These are phyloP conservation scores for Ceratobasidium sp. DNA, from an alignment of 1,284 basidiomycete genomes.

Conservation along the genomic window DNA sequence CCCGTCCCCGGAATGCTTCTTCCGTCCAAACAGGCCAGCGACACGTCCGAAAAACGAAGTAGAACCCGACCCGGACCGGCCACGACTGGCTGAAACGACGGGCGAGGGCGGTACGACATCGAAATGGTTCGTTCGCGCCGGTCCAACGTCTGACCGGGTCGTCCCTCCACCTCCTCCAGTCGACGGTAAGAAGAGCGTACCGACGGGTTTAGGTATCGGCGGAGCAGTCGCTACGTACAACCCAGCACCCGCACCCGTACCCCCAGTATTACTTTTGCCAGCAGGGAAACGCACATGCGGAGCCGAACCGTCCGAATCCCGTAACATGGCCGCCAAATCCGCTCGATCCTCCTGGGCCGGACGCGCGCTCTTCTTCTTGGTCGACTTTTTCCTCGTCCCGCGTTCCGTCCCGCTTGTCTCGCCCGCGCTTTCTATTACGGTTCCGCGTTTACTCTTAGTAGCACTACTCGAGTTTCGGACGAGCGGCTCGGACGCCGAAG, in stretches of 20 bases:
- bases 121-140: constrained; percentile 26
- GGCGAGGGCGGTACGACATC: constrained; percentile 29
- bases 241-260: background rate
- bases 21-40: constrained; percentile 42
- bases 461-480: background rate
- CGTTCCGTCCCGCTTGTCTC: constrained; percentile 24
- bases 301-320: constrained; percentile 25
- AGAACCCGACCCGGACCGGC: constrained; percentile 30
- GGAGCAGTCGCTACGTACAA: constrained; percentile 36
- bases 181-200: constrained; percentile 31
- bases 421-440: constrained; percentile 7
- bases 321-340: constrained; percentile 30
- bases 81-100: background rate
- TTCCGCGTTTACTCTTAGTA: too few relatives aligned
- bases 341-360: constrained; percentile 1
- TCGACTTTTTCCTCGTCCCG: background rate
- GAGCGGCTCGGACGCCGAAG: constrained; percentile 33
- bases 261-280: too few relatives aligned
- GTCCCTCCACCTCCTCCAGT: constrained; percentile 9
- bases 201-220: constrained; percentile 1
- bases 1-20: constrained; percentile 25
- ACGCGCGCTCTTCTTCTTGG: background rate
- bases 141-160: constrained; percentile 35
- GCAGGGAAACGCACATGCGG: constrained; percentile 39
- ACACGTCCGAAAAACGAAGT: constrained; percentile 38